Percentiles rank a stretch among this genome's conserved stretches.
phyloP scores from a whole-genome alignment of 257 asterid species.

The Solanum tarijense region DNA sequence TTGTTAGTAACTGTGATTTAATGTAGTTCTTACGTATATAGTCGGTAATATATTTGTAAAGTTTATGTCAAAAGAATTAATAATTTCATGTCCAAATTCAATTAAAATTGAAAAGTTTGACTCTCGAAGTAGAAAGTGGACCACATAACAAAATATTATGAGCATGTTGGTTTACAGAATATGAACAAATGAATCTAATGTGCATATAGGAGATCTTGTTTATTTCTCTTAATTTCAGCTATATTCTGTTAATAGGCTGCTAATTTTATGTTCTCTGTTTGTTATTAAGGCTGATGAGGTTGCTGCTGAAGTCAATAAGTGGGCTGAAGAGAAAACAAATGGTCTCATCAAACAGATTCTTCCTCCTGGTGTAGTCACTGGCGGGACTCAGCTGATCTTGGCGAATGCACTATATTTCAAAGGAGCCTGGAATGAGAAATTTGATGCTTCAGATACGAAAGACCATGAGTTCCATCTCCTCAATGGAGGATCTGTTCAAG shows the following conservation, averaged over 20 bases:
- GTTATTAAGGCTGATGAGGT: conserved; percentile 8
- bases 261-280: background rate
- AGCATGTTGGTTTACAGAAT: background rate
- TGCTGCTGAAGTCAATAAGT: conserved; percentile 14
- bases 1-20: too few relatives aligned
- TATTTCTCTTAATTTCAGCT: background rate
- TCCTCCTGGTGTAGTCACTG: conserved; percentile 3
- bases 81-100: background rate
- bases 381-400: conserved; percentile 8
- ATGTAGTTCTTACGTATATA: too few relatives aligned
- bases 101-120: background rate
- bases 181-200: background rate
- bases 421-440: conserved; percentile 21
- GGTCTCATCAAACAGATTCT: conserved; percentile 25
- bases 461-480: background rate
- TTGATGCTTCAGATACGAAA: conserved; percentile 13
- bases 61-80: background rate
- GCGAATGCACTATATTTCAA: conserved; percentile 27
- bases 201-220: background rate
- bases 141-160: background rate
- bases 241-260: background rate
- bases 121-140: background rate
- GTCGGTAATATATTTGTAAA: background rate
- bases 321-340: conserved; percentile 20
- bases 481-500: background rate